Evolutionary conservation across 371 early-diverging fungal genomes (phyloP).

Genomic region (Syncephalastrum racemosum): DNA sequence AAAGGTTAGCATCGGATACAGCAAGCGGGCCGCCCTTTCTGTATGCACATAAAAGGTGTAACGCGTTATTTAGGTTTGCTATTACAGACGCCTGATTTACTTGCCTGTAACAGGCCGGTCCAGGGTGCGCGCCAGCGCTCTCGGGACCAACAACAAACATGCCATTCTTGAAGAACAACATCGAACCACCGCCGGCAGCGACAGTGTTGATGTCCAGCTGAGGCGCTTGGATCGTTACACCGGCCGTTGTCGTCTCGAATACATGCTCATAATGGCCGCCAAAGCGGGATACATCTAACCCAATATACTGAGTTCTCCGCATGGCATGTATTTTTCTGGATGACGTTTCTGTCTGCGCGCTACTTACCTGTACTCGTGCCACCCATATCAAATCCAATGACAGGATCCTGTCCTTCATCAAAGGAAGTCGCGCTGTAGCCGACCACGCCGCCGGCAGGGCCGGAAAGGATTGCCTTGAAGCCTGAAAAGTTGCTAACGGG

Average conservation of each 20-base stretch:
- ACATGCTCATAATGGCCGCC: slow-evolving; percentile 91
- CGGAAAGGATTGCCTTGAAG: slow-evolving; percentile 87
- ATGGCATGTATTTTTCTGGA: no score
- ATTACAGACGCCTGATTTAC: not conserved
- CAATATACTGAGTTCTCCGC: no score
- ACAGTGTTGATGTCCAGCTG: slow-evolving; percentile 95
- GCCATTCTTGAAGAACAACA: slow-evolving; percentile 89
- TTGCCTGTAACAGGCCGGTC: slow-evolving; percentile 83
- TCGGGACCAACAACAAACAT: slow-evolving; percentile 95
- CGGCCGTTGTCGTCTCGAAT: slow-evolving; percentile 93
- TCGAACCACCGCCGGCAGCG: slow-evolving; percentile 97
- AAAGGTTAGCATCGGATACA: slow-evolving; percentile 92
- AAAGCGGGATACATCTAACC: slow-evolving; percentile 86
- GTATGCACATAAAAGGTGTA: slow-evolving; percentile 29
- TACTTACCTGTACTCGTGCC: slow-evolving; percentile 79
- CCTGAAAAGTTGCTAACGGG: slow-evolving; percentile 86
- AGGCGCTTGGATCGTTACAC: slow-evolving; percentile 93
- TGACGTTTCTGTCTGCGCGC: no score
- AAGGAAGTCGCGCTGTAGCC: slow-evolving; percentile 88
- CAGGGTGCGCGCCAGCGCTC: slow-evolving; percentile 95
- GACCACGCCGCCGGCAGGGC: slow-evolving; percentile 96
- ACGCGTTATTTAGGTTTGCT: not conserved
- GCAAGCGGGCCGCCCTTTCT: slow-evolving; percentile 93
- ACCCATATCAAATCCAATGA: slow-evolving; percentile 98
- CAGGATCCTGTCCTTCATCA: slow-evolving; percentile 57